These are phyloP conservation scores for Alternaria infectoria DNA, from an alignment of 2,329 filamentous ascomycete species.

Conservation along the genomic window DNA sequence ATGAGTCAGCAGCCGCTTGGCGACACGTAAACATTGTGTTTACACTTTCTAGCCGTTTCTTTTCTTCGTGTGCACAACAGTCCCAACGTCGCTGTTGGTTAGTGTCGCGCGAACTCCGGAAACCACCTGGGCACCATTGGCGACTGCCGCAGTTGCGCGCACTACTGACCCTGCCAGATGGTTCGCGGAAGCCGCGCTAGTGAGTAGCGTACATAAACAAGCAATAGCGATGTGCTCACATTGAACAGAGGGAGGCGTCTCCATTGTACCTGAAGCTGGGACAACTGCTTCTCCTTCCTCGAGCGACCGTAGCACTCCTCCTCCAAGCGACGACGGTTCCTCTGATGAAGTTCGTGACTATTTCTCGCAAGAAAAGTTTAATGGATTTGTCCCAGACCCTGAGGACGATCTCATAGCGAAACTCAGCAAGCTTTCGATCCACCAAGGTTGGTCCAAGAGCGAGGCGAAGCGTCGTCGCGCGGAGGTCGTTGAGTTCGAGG, in stretches of 20 bases:
- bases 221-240: neutral
- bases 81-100: neutral
- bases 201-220: neutral
- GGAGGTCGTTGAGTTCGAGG: constrained; percentile 16
- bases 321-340: neutral
- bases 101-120: neutral
- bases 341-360: neutral
- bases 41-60: neutral
- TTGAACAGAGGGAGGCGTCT: constrained; percentile 1
- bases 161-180: neutral
- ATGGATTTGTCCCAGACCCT: constrained; percentile 16
- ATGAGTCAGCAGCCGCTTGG: neutral
- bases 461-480: constrained; percentile 6
- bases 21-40: neutral
- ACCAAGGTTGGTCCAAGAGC: constrained; percentile 16
- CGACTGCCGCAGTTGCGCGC: neutral
- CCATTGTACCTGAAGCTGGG: neutral
- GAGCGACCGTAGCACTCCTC: neutral
- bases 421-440: constrained; percentile 22
- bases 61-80: neutral
- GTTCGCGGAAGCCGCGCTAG: neutral
- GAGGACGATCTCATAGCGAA: constrained; percentile 11
- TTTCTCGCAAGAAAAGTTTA: constrained; percentile 1
- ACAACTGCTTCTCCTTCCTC: neutral
- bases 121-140: neutral